phyloP scores from a whole-genome alignment of 2,329 filamentous ascomycete genomes.

The Stagonosporopsis cucurbitacearum region DNA sequence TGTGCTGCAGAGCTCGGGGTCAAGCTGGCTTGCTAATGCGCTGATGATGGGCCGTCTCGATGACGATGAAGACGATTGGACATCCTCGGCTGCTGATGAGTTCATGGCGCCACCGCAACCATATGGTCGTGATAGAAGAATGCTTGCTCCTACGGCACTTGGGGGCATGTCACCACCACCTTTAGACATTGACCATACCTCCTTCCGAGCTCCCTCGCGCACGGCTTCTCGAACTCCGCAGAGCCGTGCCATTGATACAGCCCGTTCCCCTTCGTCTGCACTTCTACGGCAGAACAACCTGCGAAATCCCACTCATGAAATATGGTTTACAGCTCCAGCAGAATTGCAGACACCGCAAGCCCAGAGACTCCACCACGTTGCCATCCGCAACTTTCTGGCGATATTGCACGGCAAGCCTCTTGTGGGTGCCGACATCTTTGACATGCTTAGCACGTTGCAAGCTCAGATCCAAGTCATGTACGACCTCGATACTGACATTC shows the following conservation, averaged over 20 bases:
- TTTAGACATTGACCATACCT: conserved; percentile 36
- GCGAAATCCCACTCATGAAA: conserved; percentile 52
- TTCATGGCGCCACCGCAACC: conserved; percentile 23
- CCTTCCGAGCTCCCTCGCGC: conserved; percentile 4
- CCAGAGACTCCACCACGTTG: conserved; percentile 66
- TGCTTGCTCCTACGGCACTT: conserved; percentile 36
- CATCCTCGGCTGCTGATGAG: conserved; percentile 30
- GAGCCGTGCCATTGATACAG: conserved; percentile 22
- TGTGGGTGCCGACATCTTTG: conserved; percentile 68
- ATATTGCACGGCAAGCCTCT: conserved; percentile 69
- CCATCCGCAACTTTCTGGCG: conserved; percentile 73
- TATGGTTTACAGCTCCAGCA: conserved; percentile 67
- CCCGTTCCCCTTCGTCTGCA: conserved; percentile 21
- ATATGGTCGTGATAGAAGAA: conserved; percentile 29
- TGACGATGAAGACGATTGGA: conserved; percentile 43
- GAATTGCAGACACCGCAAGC: conserved; percentile 55
- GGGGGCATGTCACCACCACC: conserved; percentile 37
- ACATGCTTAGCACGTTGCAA: conserved; percentile 68
- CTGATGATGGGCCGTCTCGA: conserved; percentile 47
- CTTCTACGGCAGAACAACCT: conserved; percentile 16
- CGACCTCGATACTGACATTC: conserved; percentile 51
- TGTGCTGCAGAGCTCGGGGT: conserved; percentile 46
- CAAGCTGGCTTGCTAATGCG: conserved; percentile 47
- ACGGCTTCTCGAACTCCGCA: neutral
- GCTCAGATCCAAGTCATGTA: conserved; percentile 63